Evolutionary conservation across 1,139 yeast species (phyloP), one percentile per base, ranked within the genome.

Genomic region (Scheffersomyces parashehatae): DNA sequence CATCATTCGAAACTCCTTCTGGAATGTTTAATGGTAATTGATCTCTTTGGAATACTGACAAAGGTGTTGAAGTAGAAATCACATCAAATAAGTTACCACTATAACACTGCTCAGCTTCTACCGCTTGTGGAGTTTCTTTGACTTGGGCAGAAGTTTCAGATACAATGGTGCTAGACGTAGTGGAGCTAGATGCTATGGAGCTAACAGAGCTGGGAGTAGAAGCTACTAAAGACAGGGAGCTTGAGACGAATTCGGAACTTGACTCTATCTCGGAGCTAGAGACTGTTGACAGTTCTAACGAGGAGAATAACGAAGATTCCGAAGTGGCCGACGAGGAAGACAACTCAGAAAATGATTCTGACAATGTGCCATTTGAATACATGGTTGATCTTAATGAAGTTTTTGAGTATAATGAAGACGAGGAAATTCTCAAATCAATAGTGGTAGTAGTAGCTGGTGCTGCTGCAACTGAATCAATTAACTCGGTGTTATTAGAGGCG

Each of bases 11-110:
- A 35, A 79, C 82, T 36, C 81, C 62, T 3, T 53, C 15, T 78
- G 90, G 65, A 69, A 64, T 36, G 62, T 65, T 40, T 74, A 85
- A 44, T 65, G 88, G 80, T 31, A 80, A 68, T 15, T 62, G 68
- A 39, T 71, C 65, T 47, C 77, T 65, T 7, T 73, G 51, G 65
- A 85, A 83, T 35, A 79, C 68, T 0, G 69, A 51, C 11, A 73
- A 70, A 26, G 88, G 88, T 5, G 67, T 69, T 14, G 58, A 60
- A 2, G 78, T 77, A 31, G 75, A 74, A 46, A 85, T 68, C 2
- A 77, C 69, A 9, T 60, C 50, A 59, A 84, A 83, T 37, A 84
- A 65, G 48, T 52, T 49, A 14, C 52, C 53, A 11, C 51, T 41
- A 37, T 41, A 42, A 36, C 37, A 13, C 47, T 46, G 26, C 47